Percentiles rank a stretch among this genome's conserved stretches.
Evolutionary conservation across 2,329 filamentous ascomycete genomes (phyloP).

Genomic region (Annulohypoxylon truncatum): DNA sequence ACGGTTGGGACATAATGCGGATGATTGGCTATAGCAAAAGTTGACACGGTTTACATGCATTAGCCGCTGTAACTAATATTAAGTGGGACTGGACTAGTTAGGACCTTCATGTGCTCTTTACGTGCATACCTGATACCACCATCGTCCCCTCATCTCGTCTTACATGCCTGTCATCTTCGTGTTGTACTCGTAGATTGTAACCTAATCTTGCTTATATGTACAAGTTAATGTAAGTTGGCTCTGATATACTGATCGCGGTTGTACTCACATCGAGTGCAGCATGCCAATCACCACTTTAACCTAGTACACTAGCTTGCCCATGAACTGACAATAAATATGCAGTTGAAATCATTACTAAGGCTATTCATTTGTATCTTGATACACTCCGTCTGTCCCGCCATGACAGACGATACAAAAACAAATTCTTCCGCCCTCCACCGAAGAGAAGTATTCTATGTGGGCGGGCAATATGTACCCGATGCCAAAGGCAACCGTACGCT

Average conservation of each 20-base stretch:
- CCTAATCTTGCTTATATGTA: background rate
- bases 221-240: background rate
- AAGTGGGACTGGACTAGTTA: background rate
- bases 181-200: background rate
- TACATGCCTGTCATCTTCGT: background rate
- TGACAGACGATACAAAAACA: constrained; percentile 5
- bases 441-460: constrained; percentile 51
- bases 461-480: constrained; percentile 52
- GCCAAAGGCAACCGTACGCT: constrained; percentile 48
- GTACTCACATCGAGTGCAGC: background rate
- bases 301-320: background rate
- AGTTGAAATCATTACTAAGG: background rate
- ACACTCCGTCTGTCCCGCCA: background rate
- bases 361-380: background rate
- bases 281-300: background rate
- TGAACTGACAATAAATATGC: background rate
- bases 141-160: background rate
- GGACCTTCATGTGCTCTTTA: background rate
- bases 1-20: background rate
- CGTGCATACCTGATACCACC: background rate
- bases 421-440: constrained; percentile 1
- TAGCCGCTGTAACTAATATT: constrained; percentile 2
- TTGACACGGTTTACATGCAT: constrained; percentile 16
- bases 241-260: background rate
- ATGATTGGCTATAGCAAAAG: constrained; percentile 8